Percentiles rank a stretch among this genome's conserved stretches.
Evolutionary conservation across 2,329 filamentous ascomycete genomes (phyloP).

Genomic region (Septoria petroselini): DNA sequence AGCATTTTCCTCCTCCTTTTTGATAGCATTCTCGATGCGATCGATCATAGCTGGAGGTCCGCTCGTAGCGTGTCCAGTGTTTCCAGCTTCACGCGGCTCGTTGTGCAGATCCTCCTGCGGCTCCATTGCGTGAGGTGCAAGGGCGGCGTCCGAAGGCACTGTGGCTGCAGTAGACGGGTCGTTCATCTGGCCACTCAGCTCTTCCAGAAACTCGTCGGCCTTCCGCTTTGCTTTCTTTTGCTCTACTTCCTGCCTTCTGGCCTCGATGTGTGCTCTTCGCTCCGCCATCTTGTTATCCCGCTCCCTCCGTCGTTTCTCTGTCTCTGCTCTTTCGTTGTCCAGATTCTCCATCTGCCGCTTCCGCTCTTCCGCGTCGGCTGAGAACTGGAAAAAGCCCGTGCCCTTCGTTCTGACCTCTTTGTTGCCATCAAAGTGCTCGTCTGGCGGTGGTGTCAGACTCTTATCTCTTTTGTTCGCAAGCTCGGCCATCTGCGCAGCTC

Average conservation of each 20-base stretch:
- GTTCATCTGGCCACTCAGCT: conserved; percentile 44
- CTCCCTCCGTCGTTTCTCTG: conserved; percentile 62
- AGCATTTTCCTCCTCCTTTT: too few relatives aligned
- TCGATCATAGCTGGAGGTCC: too few relatives aligned
- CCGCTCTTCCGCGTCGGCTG: conserved; percentile 64
- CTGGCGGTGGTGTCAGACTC: conserved; percentile 73
- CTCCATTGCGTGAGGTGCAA: not conserved
- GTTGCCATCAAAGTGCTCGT: conserved; percentile 80
- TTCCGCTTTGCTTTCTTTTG: conserved; percentile 52
- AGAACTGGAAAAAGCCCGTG: conserved; percentile 89
- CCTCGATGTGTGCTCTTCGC: conserved; percentile 55
- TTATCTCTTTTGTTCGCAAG: conserved; percentile 75
- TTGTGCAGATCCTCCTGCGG: not conserved
- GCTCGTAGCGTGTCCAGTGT: not conserved
- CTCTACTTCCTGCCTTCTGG: conserved; percentile 25
- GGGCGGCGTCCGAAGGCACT: not conserved
- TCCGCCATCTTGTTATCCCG: conserved; percentile 51
- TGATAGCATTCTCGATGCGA: too few relatives aligned
- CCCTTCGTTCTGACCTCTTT: conserved; percentile 83
- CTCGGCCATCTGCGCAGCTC: conserved; percentile 68
- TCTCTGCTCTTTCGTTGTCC: conserved; percentile 63
- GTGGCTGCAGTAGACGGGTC: not conserved
- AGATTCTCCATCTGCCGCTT: conserved; percentile 74
- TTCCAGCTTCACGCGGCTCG: not conserved
- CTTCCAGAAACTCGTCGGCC: conserved; percentile 70